Evolutionary conservation across 345 rosid species (phyloP), one percentile per base, ranked within the genome.

Genomic region (Populus pruinosa): DNA sequence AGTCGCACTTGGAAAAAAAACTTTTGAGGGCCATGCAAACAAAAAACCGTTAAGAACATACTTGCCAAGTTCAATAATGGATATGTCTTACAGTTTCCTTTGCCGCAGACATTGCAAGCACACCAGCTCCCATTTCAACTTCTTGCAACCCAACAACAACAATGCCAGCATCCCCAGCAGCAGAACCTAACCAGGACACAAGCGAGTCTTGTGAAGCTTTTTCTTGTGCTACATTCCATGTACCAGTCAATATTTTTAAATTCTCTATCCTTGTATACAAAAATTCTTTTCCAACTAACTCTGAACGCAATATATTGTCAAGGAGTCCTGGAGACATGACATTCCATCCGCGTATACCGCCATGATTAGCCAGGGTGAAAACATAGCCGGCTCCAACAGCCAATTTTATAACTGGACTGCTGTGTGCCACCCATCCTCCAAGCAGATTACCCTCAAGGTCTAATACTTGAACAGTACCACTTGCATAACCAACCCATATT

Each of bases 161-260:
- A 77, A 96, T 92, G 61, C 96, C 97, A 75, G 87, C 97, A 77
- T 91, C 96, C 20, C 94, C 87, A 55, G 90, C 82, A 77, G 87
- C 90, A 83, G 93, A 89, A 61, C 97, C 92, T 14, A 96, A 75
- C 99, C 99, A 93, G 33, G 93, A 87, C 84, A 83, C 76, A 75
- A 93, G 94, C 13, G 98, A 87, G 63, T 89, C 94, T 5, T 79
- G 91, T 65, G 94, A 80, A 73, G 93, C 93, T 78, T 92, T 86
- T 80, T 95, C 99, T 86, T 96, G 94, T 69, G 98, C 99, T 75
- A 96, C 99, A 88, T 96, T 96, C 99, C 99, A 96, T 0, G 99
- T 91, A 50, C 96, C 99, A 67, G 92, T 70, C 73, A 93, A 80
- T 68, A 96, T 83, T 72, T 88, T 92, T 77, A 93, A 67, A 74